Percentiles rank a stretch among this genome's conserved stretches.
Conservation (phyloP, 306 rosid species). For the Rubus parviflorus region DNA sequence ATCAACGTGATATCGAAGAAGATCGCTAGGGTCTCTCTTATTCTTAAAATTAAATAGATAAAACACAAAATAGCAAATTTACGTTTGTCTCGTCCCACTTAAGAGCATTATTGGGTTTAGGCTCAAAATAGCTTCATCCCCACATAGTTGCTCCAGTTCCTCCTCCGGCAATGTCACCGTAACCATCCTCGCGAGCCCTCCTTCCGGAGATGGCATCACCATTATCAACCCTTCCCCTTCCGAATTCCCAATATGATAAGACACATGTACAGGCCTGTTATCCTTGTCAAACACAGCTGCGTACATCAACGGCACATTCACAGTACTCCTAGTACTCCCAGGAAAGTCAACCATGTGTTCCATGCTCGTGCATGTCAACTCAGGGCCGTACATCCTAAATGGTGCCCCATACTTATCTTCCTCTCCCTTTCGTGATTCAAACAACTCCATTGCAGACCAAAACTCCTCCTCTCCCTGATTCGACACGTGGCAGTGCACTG, state of each 20-base stretch:
- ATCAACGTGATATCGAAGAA: no score
- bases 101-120: conserved; percentile 36
- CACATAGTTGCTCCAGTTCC: conserved; percentile 34
- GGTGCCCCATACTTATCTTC: conserved; percentile 29
- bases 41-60: no score
- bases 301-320: conserved; percentile 28
- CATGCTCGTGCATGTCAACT: conserved; percentile 59
- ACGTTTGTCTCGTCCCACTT: conserved; percentile 16
- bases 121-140: conserved; percentile 47
- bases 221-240: conserved; percentile 59
- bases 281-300: conserved; percentile 31
- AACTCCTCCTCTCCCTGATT: conserved; percentile 38
- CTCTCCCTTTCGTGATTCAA: conserved; percentile 38
- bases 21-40: no score
- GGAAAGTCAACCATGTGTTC: conserved; percentile 38
- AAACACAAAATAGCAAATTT: no score
- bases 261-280: conserved; percentile 51
- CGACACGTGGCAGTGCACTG: conserved; percentile 41
- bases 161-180: conserved; percentile 46
- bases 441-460: conserved; percentile 34
- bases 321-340: not conserved
- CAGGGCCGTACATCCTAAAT: conserved; percentile 45
- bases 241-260: conserved; percentile 52
- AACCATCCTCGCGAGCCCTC: conserved; percentile 53
- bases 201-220: conserved; percentile 59